phyloP scores from a whole-genome alignment of 179 eudicot species.

The Corrigiola litoralis region DNA sequence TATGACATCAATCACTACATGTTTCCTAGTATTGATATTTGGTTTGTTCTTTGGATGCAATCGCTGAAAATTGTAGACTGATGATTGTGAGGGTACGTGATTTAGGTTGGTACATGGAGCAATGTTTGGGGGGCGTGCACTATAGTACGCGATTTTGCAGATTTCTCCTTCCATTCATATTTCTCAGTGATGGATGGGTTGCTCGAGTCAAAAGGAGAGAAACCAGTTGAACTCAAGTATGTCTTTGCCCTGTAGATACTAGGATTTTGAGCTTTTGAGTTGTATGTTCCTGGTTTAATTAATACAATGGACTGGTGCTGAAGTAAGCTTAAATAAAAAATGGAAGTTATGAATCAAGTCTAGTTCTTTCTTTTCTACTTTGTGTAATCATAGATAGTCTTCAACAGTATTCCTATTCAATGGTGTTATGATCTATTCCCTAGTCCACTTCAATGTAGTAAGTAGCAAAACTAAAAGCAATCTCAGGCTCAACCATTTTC shows the following conservation, averaged over 20 bases:
- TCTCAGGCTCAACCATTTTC: no score
- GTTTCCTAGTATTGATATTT: not conserved
- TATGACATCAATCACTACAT: no score
- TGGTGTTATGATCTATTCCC: not conserved
- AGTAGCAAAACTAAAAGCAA: no score
- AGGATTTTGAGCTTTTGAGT: not conserved
- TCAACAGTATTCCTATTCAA: not conserved
- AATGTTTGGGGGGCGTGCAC: conserved; percentile 37
- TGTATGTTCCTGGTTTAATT: not conserved
- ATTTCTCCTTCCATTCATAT: conserved; percentile 36
- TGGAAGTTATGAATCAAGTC: no score
- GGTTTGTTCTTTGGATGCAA: not conserved
- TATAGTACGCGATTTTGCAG: conserved; percentile 34
- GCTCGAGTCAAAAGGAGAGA: conserved; percentile 28
- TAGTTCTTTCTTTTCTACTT: no score
- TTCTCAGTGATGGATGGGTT: conserved; percentile 38
- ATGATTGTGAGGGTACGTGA: not conserved
- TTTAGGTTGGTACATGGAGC: conserved; percentile 35
- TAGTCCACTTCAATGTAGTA: not conserved
- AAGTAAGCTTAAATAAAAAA: no score
- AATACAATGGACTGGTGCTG: not conserved
- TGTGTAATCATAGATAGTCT: not conserved
- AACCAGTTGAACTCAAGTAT: conserved; percentile 36
- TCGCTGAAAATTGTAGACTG: not conserved
- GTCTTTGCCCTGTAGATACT: conserved; percentile 1